Base-by-base conservation (phyloP, 1,284 basidiomycete species). In the Apiotrichum porosum region DNA sequence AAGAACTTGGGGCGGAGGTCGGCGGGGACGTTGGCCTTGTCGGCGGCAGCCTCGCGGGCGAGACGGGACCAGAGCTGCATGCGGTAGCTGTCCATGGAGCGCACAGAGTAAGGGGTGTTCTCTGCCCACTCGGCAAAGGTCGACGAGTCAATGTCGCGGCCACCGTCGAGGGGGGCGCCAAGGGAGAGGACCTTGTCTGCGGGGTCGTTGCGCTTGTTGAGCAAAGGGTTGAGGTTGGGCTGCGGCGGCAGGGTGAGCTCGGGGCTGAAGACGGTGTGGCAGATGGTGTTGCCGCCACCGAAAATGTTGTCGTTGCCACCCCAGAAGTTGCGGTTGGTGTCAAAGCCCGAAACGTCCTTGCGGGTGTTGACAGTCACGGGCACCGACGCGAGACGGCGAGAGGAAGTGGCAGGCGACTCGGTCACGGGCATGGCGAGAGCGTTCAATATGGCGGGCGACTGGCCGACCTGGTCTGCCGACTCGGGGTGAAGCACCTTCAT, bases 61-160 rank as follows among this genome's bases (percentile, higher is more conserved):
- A 91, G 85, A 71, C 84, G 81, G 31, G 82, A 81, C 88, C 88
- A 91, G 2, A 91, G 77, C 60, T 91, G 88, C 84, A 88, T 88
- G 30, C 88, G 80, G 60, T 80, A 90, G 68, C 81, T 79, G 73
- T 92, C 88, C 63, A 90, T 76, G 9, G 80, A 82, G 76, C 87
- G 88, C 76, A 88, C 80, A 6, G 83, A 86, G 73, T 89, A 89
- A 4, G 83, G 81, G 58, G 86, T 88, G 53, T 78, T 69, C 55
- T 88, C 86, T 31, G 84, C 58, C 69, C 72, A 75, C 17, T 68
- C 59, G 34, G 65, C 77, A 68, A 88, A 90, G 4, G 81, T 75
- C 45, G 85, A 82, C 3, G 43, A 43, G 63, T 85, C 84, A 17
- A 77, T 74, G 42, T 70, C 71, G 26, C 64, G 70, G 60, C 57